phyloP scores from a whole-genome alignment of 306 rosid species.

The Prunus mira region DNA sequence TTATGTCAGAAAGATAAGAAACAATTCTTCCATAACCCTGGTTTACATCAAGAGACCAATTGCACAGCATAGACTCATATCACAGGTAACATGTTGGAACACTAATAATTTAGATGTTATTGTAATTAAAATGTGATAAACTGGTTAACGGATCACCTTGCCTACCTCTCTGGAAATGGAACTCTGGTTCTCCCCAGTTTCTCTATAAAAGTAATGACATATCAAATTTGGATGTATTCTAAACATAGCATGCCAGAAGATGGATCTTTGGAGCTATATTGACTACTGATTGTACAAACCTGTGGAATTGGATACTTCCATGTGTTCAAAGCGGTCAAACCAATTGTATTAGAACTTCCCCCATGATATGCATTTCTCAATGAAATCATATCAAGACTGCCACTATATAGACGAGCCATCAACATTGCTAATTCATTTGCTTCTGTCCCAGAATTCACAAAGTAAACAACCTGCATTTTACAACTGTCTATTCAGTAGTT shows the following conservation, averaged over 20 bases:
- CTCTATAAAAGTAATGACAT: neutral
- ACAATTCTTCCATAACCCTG: neutral
- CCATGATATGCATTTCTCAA: slow-evolving; percentile 94
- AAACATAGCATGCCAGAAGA: neutral
- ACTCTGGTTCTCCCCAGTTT: neutral
- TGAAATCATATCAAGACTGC: slow-evolving; percentile 81
- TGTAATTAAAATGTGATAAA: neutral
- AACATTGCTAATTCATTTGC: slow-evolving; percentile 91
- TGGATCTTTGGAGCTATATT: neutral
- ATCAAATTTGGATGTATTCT: neutral
- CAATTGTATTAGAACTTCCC: slow-evolving; percentile 77
- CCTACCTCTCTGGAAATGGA: neutral
- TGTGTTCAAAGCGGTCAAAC: slow-evolving; percentile 71
- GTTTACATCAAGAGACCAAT: neutral
- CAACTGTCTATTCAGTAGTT: neutral
- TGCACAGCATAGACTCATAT: neutral
- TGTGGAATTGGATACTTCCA: slow-evolving; percentile 94
- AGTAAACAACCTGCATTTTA: slow-evolving; percentile 73
- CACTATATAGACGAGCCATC: slow-evolving; percentile 88
- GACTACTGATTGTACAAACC: slow-evolving; percentile 40
- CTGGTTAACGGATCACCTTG: neutral
- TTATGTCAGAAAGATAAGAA: neutral
- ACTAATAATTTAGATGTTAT: neutral
- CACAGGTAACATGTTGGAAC: neutral
- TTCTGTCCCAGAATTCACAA: slow-evolving; percentile 92